Percentiles rank a stretch among this genome's conserved stretches.
Evolutionary conservation across 768 basidiomycete species (phyloP).

Genomic region (Termitomyces sp.): DNA sequence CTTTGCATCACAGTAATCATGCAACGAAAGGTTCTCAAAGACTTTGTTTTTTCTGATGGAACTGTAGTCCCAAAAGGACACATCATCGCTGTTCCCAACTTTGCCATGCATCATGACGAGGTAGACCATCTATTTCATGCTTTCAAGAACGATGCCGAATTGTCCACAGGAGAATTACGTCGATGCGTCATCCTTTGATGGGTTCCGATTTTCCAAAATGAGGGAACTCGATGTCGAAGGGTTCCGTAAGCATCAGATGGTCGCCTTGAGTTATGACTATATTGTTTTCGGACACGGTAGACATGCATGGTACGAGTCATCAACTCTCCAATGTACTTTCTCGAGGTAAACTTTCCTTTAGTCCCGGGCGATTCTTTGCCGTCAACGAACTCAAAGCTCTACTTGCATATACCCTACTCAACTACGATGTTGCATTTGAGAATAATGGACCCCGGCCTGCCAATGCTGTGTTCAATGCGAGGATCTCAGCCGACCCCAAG

Average conservation of each 20-base stretch:
- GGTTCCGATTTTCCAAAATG: constrained; percentile 30
- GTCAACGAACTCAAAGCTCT: constrained; percentile 32
- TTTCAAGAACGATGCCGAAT: not conserved
- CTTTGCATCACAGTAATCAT: constrained; percentile 12
- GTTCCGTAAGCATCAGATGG: not conserved
- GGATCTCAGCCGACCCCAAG: constrained; percentile 21
- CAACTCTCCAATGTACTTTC: not conserved
- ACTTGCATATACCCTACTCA: constrained; percentile 27
- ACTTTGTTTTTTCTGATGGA: constrained; percentile 22
- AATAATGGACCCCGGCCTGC: constrained; percentile 1
- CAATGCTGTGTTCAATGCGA: not conserved
- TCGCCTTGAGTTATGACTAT: not conserved
- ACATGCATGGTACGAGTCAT: constrained; percentile 2
- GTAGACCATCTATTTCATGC: not conserved
- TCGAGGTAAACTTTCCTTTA: not conserved
- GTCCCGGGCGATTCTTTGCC: constrained; percentile 38
- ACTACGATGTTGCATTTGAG: constrained; percentile 29
- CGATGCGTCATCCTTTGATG: constrained; percentile 27
- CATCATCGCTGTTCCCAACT: constrained; percentile 6
- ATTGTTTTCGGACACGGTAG: constrained; percentile 3
- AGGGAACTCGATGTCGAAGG: constrained; percentile 17
- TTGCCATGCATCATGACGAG: constrained; percentile 7
- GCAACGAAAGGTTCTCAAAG: constrained; percentile 14
- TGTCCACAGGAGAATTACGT: constrained; percentile 10
- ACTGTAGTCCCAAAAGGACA: constrained; percentile 20